These are phyloP conservation scores for Aquilaria sinensis DNA, from an alignment of 345 rosid species.

Conservation along the genomic window DNA sequence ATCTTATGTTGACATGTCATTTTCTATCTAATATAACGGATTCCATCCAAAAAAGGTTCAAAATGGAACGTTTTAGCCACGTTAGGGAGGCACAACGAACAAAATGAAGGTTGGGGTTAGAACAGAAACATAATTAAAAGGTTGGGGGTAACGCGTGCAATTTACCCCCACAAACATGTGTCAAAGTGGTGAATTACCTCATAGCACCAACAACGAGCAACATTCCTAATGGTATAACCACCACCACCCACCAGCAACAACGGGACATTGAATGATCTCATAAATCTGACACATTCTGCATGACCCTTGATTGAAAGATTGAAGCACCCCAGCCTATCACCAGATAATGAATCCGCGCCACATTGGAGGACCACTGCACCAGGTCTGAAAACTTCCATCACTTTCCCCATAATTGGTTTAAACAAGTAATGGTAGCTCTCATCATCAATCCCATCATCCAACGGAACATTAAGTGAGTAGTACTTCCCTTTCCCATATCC, in stretches of 20 bases:
- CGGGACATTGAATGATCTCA: slow-evolving; percentile 79
- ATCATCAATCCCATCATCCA: slow-evolving; percentile 69
- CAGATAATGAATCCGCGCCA: slow-evolving; percentile 66
- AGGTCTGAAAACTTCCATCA: slow-evolving; percentile 58
- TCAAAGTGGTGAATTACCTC: slow-evolving; percentile 30
- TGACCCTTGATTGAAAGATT: slow-evolving; percentile 76
- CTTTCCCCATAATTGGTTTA: slow-evolving; percentile 60
- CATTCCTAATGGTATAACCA: slow-evolving; percentile 70
- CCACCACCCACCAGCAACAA: slow-evolving; percentile 63
- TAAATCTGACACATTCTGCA: slow-evolving; percentile 62
- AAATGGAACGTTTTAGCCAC: no score
- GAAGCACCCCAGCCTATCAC: slow-evolving; percentile 70
- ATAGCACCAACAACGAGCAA: slow-evolving; percentile 79
- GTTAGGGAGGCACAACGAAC: no score
- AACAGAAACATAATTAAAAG: no score
- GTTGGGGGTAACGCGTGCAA: no score
- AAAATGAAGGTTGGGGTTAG: no score
- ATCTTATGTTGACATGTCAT: no score
- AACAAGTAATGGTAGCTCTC: slow-evolving; percentile 69
- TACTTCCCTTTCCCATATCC: slow-evolving; percentile 53
- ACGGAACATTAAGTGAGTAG: slow-evolving; percentile 62
- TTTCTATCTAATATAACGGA: no score
- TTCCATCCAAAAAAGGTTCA: no score
- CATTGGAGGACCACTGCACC: slow-evolving; percentile 67
- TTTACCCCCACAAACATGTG: slow-evolving; percentile 4